Evolutionary conservation across 306 rosid species (phyloP), one percentile per base, ranked within the genome.

Genomic region (Inga laurina): DNA sequence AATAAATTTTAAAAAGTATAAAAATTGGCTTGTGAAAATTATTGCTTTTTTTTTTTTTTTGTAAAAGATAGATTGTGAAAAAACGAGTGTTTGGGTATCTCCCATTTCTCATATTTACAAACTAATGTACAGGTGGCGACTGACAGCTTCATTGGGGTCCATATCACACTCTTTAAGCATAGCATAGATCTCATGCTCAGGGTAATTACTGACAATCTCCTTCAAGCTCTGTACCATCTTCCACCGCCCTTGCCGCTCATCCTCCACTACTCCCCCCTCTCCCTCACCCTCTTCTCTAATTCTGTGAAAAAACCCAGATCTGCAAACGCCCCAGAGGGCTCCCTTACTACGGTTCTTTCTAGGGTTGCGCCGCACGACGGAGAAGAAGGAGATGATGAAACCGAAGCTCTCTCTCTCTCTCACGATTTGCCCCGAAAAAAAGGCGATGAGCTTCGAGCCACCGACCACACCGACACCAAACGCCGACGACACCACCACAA

Each of bases 61-160:
- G n/a, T n/a, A n/a, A n/a, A n/a, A n/a, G n/a, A n/a, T n/a, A n/a
- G n/a, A n/a, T n/a, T n/a, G n/a, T n/a, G n/a, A n/a, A n/a, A n/a
- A n/a, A n/a, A n/a, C n/a, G n/a, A n/a, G n/a, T n/a, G n/a, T n/a
- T n/a, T n/a, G n/a, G n/a, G n/a, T n/a, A n/a, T n/a, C n/a, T n/a
- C n/a, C n/a, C n/a, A n/a, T n/a, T n/a, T n/a, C n/a, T n/a, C n/a
- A n/a, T n/a, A n/a, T n/a, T n/a, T n/a, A n/a, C n/a, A n/a, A n/a
- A n/a, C n/a, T n/a, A n/a, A n/a, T n/a, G n/a, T n/a, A n/a, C n/a
- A 97, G 97, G 75, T 94, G 98, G 72, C 98, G 99, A 91, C 91
- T 92, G 83, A 97, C 97, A 62, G 99, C 94, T 90, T 97, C 99
- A 79, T 97, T 89, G 64, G 98, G 99, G 98, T 97, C 99, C 99